These are phyloP conservation scores for Naganishia randhawae DNA, from an alignment of 768 basidiomycete species.

Conservation along the genomic window DNA sequence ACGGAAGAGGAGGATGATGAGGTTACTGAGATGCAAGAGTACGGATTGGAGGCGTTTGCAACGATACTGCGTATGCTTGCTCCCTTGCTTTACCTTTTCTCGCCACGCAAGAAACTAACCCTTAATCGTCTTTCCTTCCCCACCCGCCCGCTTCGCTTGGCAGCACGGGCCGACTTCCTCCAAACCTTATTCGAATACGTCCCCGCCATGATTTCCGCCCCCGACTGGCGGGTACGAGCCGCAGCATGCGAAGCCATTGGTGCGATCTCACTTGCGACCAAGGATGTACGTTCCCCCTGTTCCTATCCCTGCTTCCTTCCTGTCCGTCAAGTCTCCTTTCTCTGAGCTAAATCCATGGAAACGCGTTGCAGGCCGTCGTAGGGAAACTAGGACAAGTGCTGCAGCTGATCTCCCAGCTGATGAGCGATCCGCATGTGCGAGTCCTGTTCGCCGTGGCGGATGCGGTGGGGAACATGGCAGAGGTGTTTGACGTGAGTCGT, in stretches of 20 bases:
- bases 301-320: too few relatives aligned
- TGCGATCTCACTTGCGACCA: slow-evolving; percentile 16
- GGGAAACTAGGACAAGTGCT: not conserved
- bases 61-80: not conserved
- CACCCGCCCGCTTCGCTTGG: not conserved
- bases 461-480: slow-evolving; percentile 17
- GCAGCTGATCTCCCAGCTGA: slow-evolving; percentile 8
- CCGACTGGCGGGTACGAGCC: slow-evolving; percentile 23
- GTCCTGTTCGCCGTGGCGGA: slow-evolving; percentile 23
- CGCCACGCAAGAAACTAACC: not conserved
- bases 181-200: slow-evolving; percentile 22
- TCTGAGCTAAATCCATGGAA: too few relatives aligned
- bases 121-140: too few relatives aligned
- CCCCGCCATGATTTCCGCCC: not conserved
- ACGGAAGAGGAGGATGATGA: slow-evolving; percentile 25
- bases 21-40: slow-evolving; percentile 22
- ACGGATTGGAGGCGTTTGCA: slow-evolving; percentile 14
- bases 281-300: slow-evolving; percentile 13
- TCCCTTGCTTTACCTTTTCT: not conserved
- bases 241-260: slow-evolving; percentile 17
- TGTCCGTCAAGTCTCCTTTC: too few relatives aligned
- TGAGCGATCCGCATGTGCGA: slow-evolving; percentile 9
- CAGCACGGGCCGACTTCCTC: slow-evolving; percentile 8
- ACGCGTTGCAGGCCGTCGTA: not conserved
- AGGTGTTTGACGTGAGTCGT: slow-evolving; percentile 21